Evolutionary conservation across 176 grass and related monocot species (phyloP), one percentile per base, ranked within the genome.

Genomic region (Typha latifolia): DNA sequence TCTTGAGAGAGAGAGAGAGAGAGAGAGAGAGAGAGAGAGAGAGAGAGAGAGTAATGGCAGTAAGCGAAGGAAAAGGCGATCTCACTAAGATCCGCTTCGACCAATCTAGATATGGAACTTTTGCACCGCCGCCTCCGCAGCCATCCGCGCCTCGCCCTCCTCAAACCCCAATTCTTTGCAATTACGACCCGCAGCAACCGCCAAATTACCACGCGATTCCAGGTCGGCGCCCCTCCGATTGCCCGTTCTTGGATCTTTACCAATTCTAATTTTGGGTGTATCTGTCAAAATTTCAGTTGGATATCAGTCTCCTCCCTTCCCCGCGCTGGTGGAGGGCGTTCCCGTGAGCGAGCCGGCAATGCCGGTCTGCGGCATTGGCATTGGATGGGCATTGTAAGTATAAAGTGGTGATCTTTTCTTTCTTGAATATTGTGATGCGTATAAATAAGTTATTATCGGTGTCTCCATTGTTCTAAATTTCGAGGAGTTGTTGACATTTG

Each of bases 381-480:
- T 85, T 15, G 87, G 82, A 57, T 85, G 87, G 87, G 66, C 63
- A 75, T 49, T 90, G 82, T 90, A 77, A 85, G 82, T 55, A 12
- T 34, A 13, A 13, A 14, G 7, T 70, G 0, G 12, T 19, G 27
- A 49, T 18, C 34, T 37, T 70, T 31, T 23, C 2, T 32, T 3
- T 4, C 22, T 18, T 18, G 19, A 10, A 3, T 51, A 32, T 26
- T 26, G 24, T 26, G 24, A 26, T 26, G 24, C 24, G 24, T 26
- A 26, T 26, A 26, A 26, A 26, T 26, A 26, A 26, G 24, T 26
- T 26, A 26, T 26, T 26, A 26, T 26, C 24, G 24, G 24, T 26
- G 24, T 26, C 24, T 2, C 24, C 24, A 2, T 26, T 26, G 24
- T 26, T 26, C 1, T 26, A 26, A 26, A 26, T 26, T 26, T 26